Conservation (phyloP, 2,329 filamentous ascomycete species). For the Aureobasidium subglaciale region DNA sequence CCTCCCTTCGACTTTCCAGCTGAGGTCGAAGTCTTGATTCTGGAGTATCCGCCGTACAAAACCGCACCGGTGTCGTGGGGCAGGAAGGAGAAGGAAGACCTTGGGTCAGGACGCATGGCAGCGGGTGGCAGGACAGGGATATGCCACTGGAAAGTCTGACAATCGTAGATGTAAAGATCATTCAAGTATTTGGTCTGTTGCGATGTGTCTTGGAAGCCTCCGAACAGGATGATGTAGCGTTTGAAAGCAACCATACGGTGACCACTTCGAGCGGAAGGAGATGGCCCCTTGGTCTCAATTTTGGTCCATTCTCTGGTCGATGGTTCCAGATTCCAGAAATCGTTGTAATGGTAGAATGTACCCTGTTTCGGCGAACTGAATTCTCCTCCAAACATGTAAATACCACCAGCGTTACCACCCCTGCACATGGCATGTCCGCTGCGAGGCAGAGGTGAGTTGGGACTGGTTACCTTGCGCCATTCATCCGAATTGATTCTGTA, state of each 20-base stretch:
- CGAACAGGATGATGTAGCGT: conserved; percentile 91
- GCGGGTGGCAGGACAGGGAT: conserved; percentile 67
- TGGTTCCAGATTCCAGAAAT: conserved; percentile 92
- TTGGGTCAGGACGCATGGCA: conserved; percentile 78
- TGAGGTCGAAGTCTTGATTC: conserved; percentile 64
- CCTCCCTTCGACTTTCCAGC: conserved; percentile 56
- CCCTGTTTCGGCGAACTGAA: conserved; percentile 96
- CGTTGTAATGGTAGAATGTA: conserved; percentile 98
- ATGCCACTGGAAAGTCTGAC: conserved; percentile 76
- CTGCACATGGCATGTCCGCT: conserved; percentile 94
- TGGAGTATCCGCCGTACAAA: conserved; percentile 86
- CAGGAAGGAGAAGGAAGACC: conserved; percentile 85
- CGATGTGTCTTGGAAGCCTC: conserved; percentile 94
- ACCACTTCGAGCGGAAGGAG: conserved; percentile 77
- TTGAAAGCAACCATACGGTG: conserved; percentile 90
- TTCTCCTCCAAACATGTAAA: conserved; percentile 93
- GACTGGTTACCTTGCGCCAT: conserved; percentile 84
- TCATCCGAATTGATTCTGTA: conserved; percentile 76
- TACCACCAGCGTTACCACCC: conserved; percentile 72
- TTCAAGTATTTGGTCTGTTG: conserved; percentile 90
- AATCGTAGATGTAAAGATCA: conserved; percentile 95
- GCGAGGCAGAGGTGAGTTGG: conserved; percentile 83
- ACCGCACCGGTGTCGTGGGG: conserved; percentile 87
- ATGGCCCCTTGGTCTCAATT: conserved; percentile 71
- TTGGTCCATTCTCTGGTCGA: conserved; percentile 82